Evolutionary conservation across 306 rosid species (phyloP).

Genomic region (Senna siamea): DNA sequence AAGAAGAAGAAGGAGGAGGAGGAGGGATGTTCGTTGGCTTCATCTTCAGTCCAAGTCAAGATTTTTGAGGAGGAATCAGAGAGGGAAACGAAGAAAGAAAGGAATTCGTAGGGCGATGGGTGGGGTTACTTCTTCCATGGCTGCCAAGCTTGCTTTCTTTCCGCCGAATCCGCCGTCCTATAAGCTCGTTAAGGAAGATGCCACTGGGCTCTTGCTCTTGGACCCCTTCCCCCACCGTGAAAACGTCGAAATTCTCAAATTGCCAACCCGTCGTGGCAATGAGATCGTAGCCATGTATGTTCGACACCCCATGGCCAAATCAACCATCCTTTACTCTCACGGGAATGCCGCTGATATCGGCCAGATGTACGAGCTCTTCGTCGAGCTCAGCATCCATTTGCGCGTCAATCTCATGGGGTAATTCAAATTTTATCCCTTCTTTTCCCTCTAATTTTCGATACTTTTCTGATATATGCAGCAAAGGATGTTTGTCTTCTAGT

Average conservation of each 20-base stretch:
- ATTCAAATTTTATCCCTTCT: slow-evolving; percentile 4
- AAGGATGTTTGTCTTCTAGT: background rate
- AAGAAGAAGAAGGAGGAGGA: background rate
- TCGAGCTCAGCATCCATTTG: slow-evolving; percentile 64
- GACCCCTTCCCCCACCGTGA: slow-evolving; percentile 61
- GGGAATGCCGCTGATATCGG: slow-evolving; percentile 87
- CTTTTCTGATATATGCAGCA: background rate
- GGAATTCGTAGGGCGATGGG: slow-evolving; percentile 49
- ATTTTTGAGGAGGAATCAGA: background rate
- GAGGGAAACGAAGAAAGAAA: no score
- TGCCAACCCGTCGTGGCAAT: slow-evolving; percentile 64
- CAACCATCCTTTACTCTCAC: slow-evolving; percentile 78
- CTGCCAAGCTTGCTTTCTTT: slow-evolving; percentile 79
- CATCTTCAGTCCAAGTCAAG: slow-evolving; percentile 8
- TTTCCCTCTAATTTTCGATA: background rate
- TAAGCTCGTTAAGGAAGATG: slow-evolving; percentile 51
- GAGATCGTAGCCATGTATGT: slow-evolving; percentile 73
- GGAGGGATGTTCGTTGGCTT: slow-evolving; percentile 23
- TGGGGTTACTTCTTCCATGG: slow-evolving; percentile 84
- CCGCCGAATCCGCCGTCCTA: slow-evolving; percentile 89
- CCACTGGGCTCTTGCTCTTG: slow-evolving; percentile 53
- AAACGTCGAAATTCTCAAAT: slow-evolving; percentile 65
- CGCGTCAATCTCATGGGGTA: slow-evolving; percentile 79
- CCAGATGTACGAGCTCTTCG: slow-evolving; percentile 75
- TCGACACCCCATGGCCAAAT: slow-evolving; percentile 69